Evolutionary conservation across 2,329 filamentous ascomycete species (phyloP).

Genomic region (Cyphellophora europaea): DNA sequence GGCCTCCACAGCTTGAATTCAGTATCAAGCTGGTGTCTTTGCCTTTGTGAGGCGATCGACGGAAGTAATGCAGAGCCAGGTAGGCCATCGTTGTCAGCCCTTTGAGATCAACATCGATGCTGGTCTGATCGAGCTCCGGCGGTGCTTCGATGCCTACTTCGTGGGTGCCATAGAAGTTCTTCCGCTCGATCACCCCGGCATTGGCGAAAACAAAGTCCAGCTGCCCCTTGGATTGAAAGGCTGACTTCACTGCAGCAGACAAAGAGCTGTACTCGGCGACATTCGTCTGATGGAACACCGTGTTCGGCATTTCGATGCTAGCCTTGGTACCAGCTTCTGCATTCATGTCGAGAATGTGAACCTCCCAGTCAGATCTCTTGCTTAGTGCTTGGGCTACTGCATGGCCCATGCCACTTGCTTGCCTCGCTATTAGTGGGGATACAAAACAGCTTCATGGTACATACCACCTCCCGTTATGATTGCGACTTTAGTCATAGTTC

Average conservation of each 20-base stretch:
- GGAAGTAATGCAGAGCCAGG: constrained; percentile 32
- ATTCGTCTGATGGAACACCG: constrained; percentile 31
- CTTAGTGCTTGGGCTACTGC: too few relatives aligned
- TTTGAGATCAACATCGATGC: constrained; percentile 34
- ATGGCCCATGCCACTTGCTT: too few relatives aligned
- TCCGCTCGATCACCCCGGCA: constrained; percentile 34
- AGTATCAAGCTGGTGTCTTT: too few relatives aligned
- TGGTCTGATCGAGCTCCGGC: constrained; percentile 24
- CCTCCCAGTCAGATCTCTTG: too few relatives aligned
- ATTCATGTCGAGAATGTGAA: too few relatives aligned
- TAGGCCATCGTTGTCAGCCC: constrained; percentile 31
- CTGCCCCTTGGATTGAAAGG: constrained; percentile 25
- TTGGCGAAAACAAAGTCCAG: constrained; percentile 43
- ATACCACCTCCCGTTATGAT: too few relatives aligned
- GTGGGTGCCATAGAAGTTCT: constrained; percentile 31
- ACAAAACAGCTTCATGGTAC: too few relatives aligned
- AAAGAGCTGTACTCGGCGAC: constrained; percentile 28
- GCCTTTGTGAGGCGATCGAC: constrained; percentile 6
- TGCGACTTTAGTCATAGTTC: too few relatives aligned
- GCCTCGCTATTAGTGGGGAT: too few relatives aligned
- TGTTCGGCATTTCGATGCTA: too few relatives aligned
- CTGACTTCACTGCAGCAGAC: constrained; percentile 26
- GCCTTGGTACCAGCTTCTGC: too few relatives aligned
- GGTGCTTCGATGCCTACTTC: constrained; percentile 17
- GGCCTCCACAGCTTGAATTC: too few relatives aligned